Percentiles rank a stretch among this genome's conserved stretches.
These are phyloP conservation scores for Hymenoscyphus occultus DNA, from an alignment of 2,329 filamentous ascomycete species.

Conservation along the genomic window DNA sequence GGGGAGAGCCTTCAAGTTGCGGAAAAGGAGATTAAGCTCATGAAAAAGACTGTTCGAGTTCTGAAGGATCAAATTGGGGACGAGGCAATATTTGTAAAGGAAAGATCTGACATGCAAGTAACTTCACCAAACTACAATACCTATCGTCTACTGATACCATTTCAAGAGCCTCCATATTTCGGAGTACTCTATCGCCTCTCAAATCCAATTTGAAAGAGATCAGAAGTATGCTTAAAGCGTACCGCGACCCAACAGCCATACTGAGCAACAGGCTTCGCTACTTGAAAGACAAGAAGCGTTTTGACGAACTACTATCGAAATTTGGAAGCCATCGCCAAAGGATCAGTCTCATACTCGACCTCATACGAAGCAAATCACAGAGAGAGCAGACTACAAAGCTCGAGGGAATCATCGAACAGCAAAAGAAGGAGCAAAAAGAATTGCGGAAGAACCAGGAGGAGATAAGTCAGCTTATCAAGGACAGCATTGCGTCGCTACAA, in stretches of 20 bases:
- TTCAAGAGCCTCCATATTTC: not conserved
- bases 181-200: not conserved
- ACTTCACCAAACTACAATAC: not conserved
- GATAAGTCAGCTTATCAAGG: not conserved
- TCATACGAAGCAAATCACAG: not conserved
- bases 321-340: not conserved
- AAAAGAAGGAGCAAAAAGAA: not conserved
- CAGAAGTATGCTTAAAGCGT: not conserved
- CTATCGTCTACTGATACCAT: not conserved
- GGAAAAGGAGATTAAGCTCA: not conserved
- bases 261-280: not conserved
- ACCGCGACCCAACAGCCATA: not conserved
- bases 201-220: not conserved
- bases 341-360: not conserved
- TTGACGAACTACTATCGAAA: not conserved
- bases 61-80: not conserved
- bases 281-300: not conserved
- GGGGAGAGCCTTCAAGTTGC: not conserved
- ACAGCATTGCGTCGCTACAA: not conserved
- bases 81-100: not conserved
- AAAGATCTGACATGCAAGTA: not conserved
- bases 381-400: not conserved
- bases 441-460: not conserved
- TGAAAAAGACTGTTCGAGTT: not conserved
- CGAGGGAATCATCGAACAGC: not conserved